Percentiles rank a stretch among this genome's conserved stretches.
Evolutionary conservation across 225 moss, liverwort and hornwort genomes (phyloP).

Genomic region (Ulota crispa): DNA sequence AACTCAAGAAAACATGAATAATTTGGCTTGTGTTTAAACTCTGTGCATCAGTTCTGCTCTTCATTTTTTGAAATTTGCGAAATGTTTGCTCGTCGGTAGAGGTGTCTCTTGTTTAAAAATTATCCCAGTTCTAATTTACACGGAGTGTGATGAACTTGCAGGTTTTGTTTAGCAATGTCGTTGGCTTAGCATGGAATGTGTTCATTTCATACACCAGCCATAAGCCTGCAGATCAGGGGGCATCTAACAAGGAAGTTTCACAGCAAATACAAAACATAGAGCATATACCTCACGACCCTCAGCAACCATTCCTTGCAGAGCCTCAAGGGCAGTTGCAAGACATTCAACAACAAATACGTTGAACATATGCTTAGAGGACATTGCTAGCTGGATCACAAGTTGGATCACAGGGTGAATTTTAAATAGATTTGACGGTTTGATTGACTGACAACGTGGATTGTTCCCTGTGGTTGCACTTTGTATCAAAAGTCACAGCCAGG

Average conservation of each 20-base stretch:
- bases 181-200: slow-evolving; percentile 39
- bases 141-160: slow-evolving; percentile 15
- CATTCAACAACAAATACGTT: slow-evolving; percentile 17
- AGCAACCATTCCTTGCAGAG: slow-evolving; percentile 8
- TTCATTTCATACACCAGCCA: slow-evolving; percentile 38
- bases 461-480: background rate
- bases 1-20: background rate
- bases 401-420: background rate
- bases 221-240: slow-evolving; percentile 7
- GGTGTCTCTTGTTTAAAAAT: background rate
- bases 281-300: slow-evolving; percentile 25
- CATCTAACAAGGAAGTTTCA: slow-evolving; percentile 3
- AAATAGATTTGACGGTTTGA: background rate
- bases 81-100: background rate
- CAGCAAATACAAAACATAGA: background rate
- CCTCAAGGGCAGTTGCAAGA: slow-evolving; percentile 20
- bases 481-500: background rate
- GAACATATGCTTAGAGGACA: background rate
- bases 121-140: background rate
- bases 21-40: background rate
- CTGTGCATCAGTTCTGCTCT: background rate
- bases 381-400: background rate
- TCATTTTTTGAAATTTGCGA: background rate
- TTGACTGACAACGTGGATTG: background rate
- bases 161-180: slow-evolving; percentile 39